These are phyloP conservation scores for Colletotrichum sp. DNA, from an alignment of 2,329 filamentous ascomycete genomes.

Conservation along the genomic window DNA sequence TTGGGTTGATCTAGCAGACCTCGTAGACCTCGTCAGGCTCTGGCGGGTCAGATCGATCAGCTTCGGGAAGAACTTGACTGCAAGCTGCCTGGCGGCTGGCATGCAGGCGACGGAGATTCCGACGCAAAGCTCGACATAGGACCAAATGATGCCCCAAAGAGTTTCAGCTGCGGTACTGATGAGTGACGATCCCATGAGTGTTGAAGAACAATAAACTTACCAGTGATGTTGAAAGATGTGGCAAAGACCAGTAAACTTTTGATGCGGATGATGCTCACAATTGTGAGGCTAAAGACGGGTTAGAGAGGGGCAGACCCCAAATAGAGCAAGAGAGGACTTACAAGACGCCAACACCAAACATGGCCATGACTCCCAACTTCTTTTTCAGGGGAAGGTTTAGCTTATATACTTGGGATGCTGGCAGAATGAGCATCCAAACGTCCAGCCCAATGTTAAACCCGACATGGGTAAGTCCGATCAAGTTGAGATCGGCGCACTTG, in stretches of 20 bases:
- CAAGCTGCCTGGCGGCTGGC: not conserved
- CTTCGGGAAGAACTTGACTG: not conserved
- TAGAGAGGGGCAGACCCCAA: not conserved
- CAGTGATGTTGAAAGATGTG: not conserved
- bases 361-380: not conserved
- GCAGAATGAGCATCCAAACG: not conserved
- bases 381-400: not conserved
- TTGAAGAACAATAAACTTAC: not conserved
- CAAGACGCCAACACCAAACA: slow-evolving; percentile 1
- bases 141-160: not conserved
- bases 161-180: not conserved
- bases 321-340: not conserved
- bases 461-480: not conserved
- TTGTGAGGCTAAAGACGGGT: not conserved
- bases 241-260: not conserved
- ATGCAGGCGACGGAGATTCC: not conserved
- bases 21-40: not conserved
- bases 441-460: not conserved
- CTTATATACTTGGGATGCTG: not conserved
- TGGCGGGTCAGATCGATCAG: not conserved
- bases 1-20: not conserved
- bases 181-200: not conserved
- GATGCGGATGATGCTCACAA: not conserved
- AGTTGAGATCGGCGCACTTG: not conserved
- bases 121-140: not conserved